A percentile compares a stretch with the other conserved stretches of the same genome.
Conservation (phyloP, 106 monocot genomes). For the Hemerocallis citrina region DNA sequence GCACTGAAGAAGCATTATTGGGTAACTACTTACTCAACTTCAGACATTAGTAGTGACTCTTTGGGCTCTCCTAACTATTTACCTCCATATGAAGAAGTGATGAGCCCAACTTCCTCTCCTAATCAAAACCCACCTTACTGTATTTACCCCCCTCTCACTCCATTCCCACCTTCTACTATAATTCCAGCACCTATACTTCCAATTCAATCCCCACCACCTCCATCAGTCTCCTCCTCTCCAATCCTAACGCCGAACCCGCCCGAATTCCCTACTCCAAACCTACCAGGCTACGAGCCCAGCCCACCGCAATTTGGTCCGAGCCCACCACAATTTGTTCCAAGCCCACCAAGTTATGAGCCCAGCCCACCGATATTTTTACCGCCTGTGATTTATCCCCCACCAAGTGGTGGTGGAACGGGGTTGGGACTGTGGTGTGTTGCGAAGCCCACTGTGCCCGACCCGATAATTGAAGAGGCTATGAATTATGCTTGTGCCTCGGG, state of each 20-base stretch:
- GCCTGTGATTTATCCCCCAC: slow-evolving; percentile 28
- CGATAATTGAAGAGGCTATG: slow-evolving; percentile 71
- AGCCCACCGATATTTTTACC: slow-evolving; percentile 41
- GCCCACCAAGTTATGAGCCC: slow-evolving; percentile 16
- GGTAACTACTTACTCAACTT: slow-evolving; percentile 5
- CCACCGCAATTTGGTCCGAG: slow-evolving; percentile 13
- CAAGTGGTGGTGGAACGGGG: background rate
- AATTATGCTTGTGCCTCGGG: slow-evolving; percentile 70
- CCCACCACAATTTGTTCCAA: slow-evolving; percentile 10
- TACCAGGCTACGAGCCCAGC: background rate
- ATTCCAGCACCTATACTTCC: background rate
- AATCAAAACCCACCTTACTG: slow-evolving; percentile 27
- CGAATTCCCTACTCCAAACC: background rate
- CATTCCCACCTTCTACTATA: slow-evolving; percentile 7
- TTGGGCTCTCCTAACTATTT: slow-evolving; percentile 25
- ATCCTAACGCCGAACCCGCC: slow-evolving; percentile 7
- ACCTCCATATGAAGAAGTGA: slow-evolving; percentile 23
- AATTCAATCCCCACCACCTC: slow-evolving; percentile 10
- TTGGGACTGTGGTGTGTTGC: slow-evolving; percentile 56
- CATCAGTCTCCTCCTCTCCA: background rate
- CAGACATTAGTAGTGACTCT: slow-evolving; percentile 16
- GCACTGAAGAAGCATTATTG: slow-evolving; percentile 9
- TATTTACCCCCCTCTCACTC: slow-evolving; percentile 22
- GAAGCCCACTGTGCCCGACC: slow-evolving; percentile 67
- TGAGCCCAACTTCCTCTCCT: slow-evolving; percentile 32